Evolutionary conservation across 768 basidiomycete species (phyloP), one percentile per base, ranked within the genome.

Genomic region (Phylloporus arenicola): DNA sequence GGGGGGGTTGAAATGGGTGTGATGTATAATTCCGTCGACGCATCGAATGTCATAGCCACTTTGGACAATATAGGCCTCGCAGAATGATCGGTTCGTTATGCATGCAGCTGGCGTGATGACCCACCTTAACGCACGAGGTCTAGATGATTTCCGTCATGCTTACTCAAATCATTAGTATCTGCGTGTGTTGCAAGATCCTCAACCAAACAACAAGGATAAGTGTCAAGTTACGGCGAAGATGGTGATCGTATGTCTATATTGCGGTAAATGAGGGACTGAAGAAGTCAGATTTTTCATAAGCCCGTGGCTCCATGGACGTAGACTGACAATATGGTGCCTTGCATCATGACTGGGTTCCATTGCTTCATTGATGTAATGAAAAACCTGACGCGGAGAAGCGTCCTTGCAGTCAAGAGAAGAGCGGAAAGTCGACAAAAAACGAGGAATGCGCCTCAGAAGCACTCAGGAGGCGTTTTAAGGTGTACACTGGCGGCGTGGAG

Each of bases 111-210:
- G 47, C 37, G 46, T 46, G 37, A 47, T 50, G 54, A 63, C 64
- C 62, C 64, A 64, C 64, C 54, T 63, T 65, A 63, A 63, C 13
- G 42, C 61, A 64, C 64, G 62, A 58, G 62, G 57, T 43, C 43
- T 7, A 38, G 53, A 34, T 55, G 63, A 64, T 63, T 57, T 55
- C 62, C 62, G 62, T 60, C 29, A 40, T 54, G 45, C 43, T 19
- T 46, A 39, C 42, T 48, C 33, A 44, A 35, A 50, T 61, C 44
- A 45, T 59, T 53, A 50, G 57, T 51, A 45, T 54, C 45, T 47
- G 31, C 22, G 25, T 43, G 19, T 37, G 43, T 48, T 19, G 45
- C 24, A 49, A 35, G 44, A 51, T 29, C 45, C 43, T 54, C 52
- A 50, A 53, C 48, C 45, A 39, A 24, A 24, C 10, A 27, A 45